These are phyloP conservation scores for Fistulinella cinereoalba DNA, from an alignment of 1,284 basidiomycete genomes.

Conservation along the genomic window DNA sequence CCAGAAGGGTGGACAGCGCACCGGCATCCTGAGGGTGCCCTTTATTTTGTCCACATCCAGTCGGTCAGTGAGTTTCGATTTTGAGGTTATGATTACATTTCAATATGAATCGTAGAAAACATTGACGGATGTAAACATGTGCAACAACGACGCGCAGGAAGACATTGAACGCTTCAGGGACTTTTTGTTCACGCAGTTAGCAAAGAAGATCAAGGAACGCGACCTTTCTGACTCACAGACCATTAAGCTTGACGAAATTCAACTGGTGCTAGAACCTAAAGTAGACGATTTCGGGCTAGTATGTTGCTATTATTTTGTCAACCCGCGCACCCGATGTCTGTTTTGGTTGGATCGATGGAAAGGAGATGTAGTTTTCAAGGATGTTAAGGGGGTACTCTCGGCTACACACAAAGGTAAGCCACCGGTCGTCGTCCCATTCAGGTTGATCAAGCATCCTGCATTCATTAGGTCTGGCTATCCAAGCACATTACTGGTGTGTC, in stretches of 20 bases:
- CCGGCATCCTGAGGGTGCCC: conserved; percentile 30
- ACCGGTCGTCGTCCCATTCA: rapidly evolving
- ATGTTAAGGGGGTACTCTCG: conserved; percentile 20
- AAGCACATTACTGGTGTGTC: conserved; percentile 52
- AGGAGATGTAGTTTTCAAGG: conserved; percentile 14
- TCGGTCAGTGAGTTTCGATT: conserved; percentile 22
- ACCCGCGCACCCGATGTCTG: conserved; percentile 21
- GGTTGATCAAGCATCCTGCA: background rate
- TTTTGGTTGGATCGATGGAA: conserved; percentile 34
- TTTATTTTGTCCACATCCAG: conserved; percentile 26
- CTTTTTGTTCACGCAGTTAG: conserved; percentile 13
- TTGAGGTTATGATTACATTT: background rate
- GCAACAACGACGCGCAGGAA: conserved; percentile 6
- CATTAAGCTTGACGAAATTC: conserved; percentile 19
- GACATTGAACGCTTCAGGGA: conserved; percentile 27
- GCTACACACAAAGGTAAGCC: conserved; percentile 29
- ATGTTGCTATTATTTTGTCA: conserved; percentile 34
- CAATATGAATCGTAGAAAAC: conserved; percentile 25
- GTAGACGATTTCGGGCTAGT: conserved; percentile 1
- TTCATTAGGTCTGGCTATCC: conserved; percentile 44
- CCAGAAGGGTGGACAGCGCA: conserved; percentile 26
- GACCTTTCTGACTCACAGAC: background rate
- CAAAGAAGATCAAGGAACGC: conserved; percentile 4
- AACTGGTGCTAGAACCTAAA: conserved; percentile 33
- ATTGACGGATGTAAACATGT: conserved; percentile 30